Conservation (phyloP, 2,329 filamentous ascomycete genomes). For the Sodiomyces alkalinus region DNA sequence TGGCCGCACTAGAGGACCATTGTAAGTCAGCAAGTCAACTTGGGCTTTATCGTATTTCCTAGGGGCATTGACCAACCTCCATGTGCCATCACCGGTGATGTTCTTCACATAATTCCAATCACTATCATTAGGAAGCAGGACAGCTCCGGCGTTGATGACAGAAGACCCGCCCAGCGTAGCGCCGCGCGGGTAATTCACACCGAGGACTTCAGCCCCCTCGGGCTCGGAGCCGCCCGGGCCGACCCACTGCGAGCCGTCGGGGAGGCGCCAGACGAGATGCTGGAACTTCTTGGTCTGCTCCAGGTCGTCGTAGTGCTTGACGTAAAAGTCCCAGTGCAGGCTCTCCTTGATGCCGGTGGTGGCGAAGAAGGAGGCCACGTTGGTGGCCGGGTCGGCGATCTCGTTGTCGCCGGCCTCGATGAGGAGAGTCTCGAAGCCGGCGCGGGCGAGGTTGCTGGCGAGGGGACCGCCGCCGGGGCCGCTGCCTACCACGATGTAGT, state of each 20-base stretch:
- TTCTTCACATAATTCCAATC: conserved; percentile 31
- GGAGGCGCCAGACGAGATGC: conserved; percentile 1
- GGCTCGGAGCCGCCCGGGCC: conserved; percentile 16
- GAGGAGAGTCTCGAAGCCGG: conserved; percentile 37
- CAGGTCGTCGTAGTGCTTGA: conserved; percentile 1
- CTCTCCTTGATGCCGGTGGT: conserved; percentile 6
- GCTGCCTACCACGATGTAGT: conserved; percentile 43
- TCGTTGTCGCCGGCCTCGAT: conserved; percentile 43
- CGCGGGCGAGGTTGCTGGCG: conserved; percentile 36
- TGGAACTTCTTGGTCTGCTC: conserved; percentile 1
- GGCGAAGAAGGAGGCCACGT: conserved; percentile 4
- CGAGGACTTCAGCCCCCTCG: conserved; percentile 19
- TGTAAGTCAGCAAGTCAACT: too few species aligned
- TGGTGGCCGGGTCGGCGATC: conserved; percentile 12
- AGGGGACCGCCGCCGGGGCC: conserved; percentile 39
- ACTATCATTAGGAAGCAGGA: conserved; percentile 15
- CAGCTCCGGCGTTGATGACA: conserved; percentile 16
- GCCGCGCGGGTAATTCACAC: conserved; percentile 22
- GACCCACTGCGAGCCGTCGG: conserved; percentile 1
- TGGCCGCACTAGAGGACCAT: conserved; percentile 8
- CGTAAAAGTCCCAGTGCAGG: conserved; percentile 6
- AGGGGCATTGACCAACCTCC: conserved; percentile 21
- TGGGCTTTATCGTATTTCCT: too few species aligned
- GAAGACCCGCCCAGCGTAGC: conserved; percentile 21
- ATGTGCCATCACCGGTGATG: conserved; percentile 43